phyloP scores from a whole-genome alignment of 2,329 filamentous ascomycete genomes.

The Pyrenophora tritici-repentis region DNA sequence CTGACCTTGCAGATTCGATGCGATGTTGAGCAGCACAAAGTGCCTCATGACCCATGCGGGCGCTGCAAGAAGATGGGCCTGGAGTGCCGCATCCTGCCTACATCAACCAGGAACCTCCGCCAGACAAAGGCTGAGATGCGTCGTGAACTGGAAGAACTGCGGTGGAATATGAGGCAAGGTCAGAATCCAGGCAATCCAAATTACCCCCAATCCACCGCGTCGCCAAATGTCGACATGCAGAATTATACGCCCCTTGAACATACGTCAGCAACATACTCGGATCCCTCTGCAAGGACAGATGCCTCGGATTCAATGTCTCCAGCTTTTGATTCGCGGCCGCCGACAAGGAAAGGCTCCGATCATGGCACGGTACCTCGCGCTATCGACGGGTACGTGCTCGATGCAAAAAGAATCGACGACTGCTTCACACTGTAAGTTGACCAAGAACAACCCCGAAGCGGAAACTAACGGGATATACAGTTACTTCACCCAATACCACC shows the following conservation, averaged over 20 bases:
- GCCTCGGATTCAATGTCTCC: conserved; percentile 39
- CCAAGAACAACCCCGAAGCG: background rate
- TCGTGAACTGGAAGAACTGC: conserved; percentile 43
- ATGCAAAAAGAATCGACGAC: conserved; percentile 41
- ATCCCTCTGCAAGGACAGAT: conserved; percentile 34
- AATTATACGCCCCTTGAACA: conserved; percentile 34
- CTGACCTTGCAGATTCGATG: conserved; percentile 42
- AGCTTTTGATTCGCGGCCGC: conserved; percentile 32
- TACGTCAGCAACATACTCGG: conserved; percentile 34
- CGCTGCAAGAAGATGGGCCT: conserved; percentile 45
- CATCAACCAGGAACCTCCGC: conserved; percentile 44
- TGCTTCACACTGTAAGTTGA: conserved; percentile 41
- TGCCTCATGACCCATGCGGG: conserved; percentile 44
- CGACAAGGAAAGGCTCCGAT: conserved; percentile 30
- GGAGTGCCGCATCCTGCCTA: conserved; percentile 45
- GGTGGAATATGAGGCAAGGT: conserved; percentile 43
- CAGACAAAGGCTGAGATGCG: conserved; percentile 48
- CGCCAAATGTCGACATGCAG: conserved; percentile 34
- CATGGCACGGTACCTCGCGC: conserved; percentile 32
- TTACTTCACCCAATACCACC: conserved; percentile 44
- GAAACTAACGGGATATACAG: conserved; percentile 26
- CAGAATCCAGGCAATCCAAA: conserved; percentile 32
- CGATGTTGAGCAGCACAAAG: conserved; percentile 46
- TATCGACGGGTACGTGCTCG: conserved; percentile 41
- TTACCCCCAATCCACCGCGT: conserved; percentile 34